Evolutionary conservation across 306 rosid species (phyloP), one percentile per base, ranked within the genome.

Genomic region (Vicia villosa): DNA sequence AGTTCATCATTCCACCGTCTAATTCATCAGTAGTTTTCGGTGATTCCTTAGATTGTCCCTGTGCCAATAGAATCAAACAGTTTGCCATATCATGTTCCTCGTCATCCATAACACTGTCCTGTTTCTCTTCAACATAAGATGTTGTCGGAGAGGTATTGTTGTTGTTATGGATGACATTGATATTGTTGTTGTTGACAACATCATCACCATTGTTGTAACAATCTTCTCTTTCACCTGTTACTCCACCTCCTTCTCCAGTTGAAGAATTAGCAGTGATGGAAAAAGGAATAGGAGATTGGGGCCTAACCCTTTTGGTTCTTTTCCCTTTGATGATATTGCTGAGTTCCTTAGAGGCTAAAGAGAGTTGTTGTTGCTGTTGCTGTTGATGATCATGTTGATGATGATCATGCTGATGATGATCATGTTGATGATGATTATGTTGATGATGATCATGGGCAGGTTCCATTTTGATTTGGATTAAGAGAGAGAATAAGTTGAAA

Each of bases 11-110:
- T 1, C 70, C 82, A 0, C 5, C 75, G 3, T 77, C 84, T 14
- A 21, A 52, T 21, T 74, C 78, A 19, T 70, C 73, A 0, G 43
- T 60, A 2, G 14, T 83, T 37, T 70, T 81, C 0, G 66, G 79
- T 0, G 72, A 80, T 52, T 69, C 79, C 37, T 68, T 43, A 16
- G 95, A 85, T 67, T 77, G 86, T 40, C 96, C 98, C 71, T 70
- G 95, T 24, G 98, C 95, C 5, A 92, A 67, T 10, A 92, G 95
- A 75, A 92, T 92, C 1, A 92, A 80, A 40, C 98, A 92, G 34
- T 89, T 87, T 5, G 98, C 98, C 95, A 89, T 84, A 72, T 92
- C 95, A 69, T 92, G 86, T 57, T 90, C 98, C 67, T 90, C 96
- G 32, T 86, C 88, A 0, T 17, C 5, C 11, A 17, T 10, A 60